phyloP scores from a whole-genome alignment of 192 early-diverging fungal genomes.

The Backusella circina region DNA sequence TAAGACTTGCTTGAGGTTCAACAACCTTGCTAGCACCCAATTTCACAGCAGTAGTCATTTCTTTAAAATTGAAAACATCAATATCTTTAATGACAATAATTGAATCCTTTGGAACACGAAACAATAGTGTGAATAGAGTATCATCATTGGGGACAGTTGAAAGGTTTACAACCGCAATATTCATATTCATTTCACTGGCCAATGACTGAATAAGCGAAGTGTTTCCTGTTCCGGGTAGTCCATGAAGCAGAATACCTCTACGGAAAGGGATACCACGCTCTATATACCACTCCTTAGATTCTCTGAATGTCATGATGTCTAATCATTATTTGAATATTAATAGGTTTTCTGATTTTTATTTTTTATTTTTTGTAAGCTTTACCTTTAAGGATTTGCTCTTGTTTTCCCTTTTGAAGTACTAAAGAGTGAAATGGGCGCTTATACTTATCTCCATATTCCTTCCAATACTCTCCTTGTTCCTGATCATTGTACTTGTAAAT shows the following conservation, averaged over 20 bases:
- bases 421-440: constrained; percentile 39
- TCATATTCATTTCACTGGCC: constrained; percentile 37
- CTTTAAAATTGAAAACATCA: constrained; percentile 22
- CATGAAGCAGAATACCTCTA: constrained; percentile 51
- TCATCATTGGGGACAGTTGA: constrained; percentile 35
- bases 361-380: background rate
- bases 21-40: too few relatives aligned
- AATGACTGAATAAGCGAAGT: constrained; percentile 48
- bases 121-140: constrained; percentile 35
- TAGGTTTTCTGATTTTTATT: too few relatives aligned
- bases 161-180: constrained; percentile 41
- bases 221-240: constrained; percentile 53
- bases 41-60: background rate
- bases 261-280: constrained; percentile 48
- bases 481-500: constrained; percentile 5
- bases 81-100: constrained; percentile 54
- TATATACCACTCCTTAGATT: constrained; percentile 40
- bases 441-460: constrained; percentile 8
- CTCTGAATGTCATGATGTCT: constrained; percentile 43
- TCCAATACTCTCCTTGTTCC: background rate
- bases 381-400: constrained; percentile 38
- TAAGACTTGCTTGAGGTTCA: background rate
- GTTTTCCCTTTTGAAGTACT: constrained; percentile 38
- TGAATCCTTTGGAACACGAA: constrained; percentile 36
- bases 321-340: background rate